phyloP scores from a whole-genome alignment of 2,329 filamentous ascomycete genomes.

The Diaporthe eres region DNA sequence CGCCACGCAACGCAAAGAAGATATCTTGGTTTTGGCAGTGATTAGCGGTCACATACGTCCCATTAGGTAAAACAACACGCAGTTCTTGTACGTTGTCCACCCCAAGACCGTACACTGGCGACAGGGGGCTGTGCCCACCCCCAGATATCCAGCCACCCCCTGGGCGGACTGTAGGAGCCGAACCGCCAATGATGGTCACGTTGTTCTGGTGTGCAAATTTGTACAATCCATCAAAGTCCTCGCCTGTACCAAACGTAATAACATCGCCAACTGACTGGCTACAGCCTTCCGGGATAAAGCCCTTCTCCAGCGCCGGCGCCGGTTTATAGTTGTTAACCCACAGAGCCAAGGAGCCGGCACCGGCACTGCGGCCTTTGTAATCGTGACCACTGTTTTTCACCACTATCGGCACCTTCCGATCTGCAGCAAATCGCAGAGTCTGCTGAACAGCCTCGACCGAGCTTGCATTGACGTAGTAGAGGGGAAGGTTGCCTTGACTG shows the following conservation, averaged over 20 bases:
- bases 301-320: neutral
- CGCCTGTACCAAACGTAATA: neutral
- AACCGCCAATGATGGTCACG: neutral
- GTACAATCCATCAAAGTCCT: neutral
- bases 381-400: neutral
- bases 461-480: neutral
- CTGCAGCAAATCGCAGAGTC: neutral
- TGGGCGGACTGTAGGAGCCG: neutral
- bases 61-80: slow-evolving; percentile 59
- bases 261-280: neutral
- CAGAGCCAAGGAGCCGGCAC: neutral
- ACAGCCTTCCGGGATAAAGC: neutral
- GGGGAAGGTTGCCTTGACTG: slow-evolving; percentile 1
- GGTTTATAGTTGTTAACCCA: neutral
- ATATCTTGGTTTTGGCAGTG: slow-evolving; percentile 58
- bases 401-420: neutral
- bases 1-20: slow-evolving; percentile 64
- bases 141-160: neutral
- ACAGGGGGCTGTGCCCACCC: neutral
- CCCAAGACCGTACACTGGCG: neutral
- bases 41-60: slow-evolving; percentile 56
- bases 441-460: neutral
- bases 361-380: slow-evolving; percentile 1
- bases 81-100: neutral
- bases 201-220: neutral